Evolutionary conservation across 2,329 filamentous ascomycete genomes (phyloP), one percentile per base, ranked within the genome.

Genomic region (Scedosporium apiospermum): DNA sequence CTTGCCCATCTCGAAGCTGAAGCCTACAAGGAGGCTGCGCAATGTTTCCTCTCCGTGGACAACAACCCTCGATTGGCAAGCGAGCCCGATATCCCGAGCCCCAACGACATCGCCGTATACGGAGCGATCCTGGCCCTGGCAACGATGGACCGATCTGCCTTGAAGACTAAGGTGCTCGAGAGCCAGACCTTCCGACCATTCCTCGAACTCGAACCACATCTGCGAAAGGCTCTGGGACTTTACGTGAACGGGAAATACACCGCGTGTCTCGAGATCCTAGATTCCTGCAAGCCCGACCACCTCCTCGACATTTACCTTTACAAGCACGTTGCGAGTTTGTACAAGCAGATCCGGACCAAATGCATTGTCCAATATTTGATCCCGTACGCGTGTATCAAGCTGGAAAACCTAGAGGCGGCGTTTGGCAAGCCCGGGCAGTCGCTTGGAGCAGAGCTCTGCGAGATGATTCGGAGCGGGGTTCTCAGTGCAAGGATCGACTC

Each of bases 231-330:
- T 12, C 89, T 99, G 68, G 85, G 85, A 6, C 88, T 91, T 71
- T 99, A 97, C 76, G 91, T 93, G 68, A 91, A 89, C 67, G 91
- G 91, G 65, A 90, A 96, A 69, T 99, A 97, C 74, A 88, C 90
- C 9, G 84, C 84, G 53, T 98, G 93, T 73, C 80, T 99, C 55
- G 82, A 86, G 57, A 91, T 93, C 42, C 82, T 99, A 0, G 90
- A 95, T 69, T 83, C 86, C 4, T 93, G 95, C 73, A 87, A 87
- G 59, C 78, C 86, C 42, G 95, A 99, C 74, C 98, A 95, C 72
- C 80, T 93, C n/a, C 84, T 98, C 4, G 95, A 99, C 71, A 78
- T 96, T 21, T 88, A 96, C 72, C 82, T 99, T 6, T 87, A 90
- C 64, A 84, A 81, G 65, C 90, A 96, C 66, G 79, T 97, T 18